Base-by-base conservation (phyloP, 805 yeast genomes). In the Yamadazyma akitaensis region DNA sequence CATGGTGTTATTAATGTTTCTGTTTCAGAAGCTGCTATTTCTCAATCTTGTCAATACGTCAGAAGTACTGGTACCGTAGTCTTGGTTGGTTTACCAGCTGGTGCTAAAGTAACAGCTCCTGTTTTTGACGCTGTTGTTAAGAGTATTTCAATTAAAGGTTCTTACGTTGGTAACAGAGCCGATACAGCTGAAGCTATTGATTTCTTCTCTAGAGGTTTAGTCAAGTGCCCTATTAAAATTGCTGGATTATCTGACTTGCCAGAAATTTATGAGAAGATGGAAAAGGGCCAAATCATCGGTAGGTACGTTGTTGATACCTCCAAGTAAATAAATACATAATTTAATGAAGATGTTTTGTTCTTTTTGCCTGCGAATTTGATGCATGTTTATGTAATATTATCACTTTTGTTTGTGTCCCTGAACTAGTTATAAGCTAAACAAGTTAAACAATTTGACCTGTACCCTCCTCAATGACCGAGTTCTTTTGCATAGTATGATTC, bases 1-100 rank as follows among this genome's bases (percentile, higher is more conserved):
- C 90, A 70, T 51, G 75, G 71, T 54, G 72, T 59, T 35, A 67
- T 70, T 47, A 70, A 70, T 49, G 75, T 70, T 35, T 82, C 83
- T 31, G 81, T 78, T 26, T 73, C 82, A 37, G 81, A 75, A 57
- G 48, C 48, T 40, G 81, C 82, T 44, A 72, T 77, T 51, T 50
- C 69, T 26, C 80, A 76, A 61, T 76, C 81, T 48, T 55, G 59
- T 53, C 59, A 63, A 18, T 66, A 70, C 58, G 65, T 68, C 44
- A 66, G 76, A 62, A 46, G 72, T 28, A 60, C 63, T 45, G 76
- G 75, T 53, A 68, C 72, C 43, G 72, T 68, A 36, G 75, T 71
- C 11, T 63, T 71, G 57, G 75, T 70, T 44, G 75, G 76, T 53
- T 65, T 71, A 60, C 76, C 75, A 48, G 74, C 74, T 24, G 73